Evolutionary conservation across 192 early-diverging fungal genomes (phyloP).

Genomic region (Dispira parvispora): DNA sequence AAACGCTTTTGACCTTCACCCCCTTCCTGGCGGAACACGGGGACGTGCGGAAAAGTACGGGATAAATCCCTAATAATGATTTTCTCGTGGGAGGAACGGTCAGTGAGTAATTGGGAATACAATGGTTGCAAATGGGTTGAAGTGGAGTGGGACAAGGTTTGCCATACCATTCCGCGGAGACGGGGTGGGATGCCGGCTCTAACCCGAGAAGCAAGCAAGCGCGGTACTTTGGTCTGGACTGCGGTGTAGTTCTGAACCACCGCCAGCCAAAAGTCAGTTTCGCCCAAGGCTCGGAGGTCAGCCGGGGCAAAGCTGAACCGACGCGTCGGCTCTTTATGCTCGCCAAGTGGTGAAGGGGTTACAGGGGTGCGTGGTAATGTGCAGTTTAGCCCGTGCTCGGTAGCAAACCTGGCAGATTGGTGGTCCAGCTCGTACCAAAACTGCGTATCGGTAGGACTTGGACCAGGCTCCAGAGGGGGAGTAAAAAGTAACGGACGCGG

Average conservation of each 20-base stretch:
- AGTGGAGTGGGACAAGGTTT: conserved; percentile 72
- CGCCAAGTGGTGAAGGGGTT: conserved; percentile 4
- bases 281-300: conserved; percentile 20
- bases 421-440: conserved; percentile 4
- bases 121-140: conserved; percentile 61
- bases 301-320: conserved; percentile 11
- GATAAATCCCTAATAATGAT: conserved; percentile 84
- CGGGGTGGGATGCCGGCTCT: conserved; percentile 63
- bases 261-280: conserved; percentile 73
- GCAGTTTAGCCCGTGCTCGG: background rate
- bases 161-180: conserved; percentile 83
- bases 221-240: conserved; percentile 46
- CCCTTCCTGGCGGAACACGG: conserved; percentile 64
- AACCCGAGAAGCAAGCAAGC: conserved; percentile 50
- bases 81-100: conserved; percentile 67
- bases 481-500: conserved; percentile 18
- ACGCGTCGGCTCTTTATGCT: background rate
- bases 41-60: conserved; percentile 79
- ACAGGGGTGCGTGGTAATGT: conserved; percentile 11
- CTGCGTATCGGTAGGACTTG: background rate
- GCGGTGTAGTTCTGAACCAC: conserved; percentile 62
- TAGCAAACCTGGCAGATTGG: background rate
- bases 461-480: conserved; percentile 12
- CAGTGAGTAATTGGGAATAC: conserved; percentile 59
- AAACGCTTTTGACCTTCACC: conserved; percentile 77